Evolutionary conservation across 345 rosid species (phyloP).

Genomic region (Populus pruinosa): DNA sequence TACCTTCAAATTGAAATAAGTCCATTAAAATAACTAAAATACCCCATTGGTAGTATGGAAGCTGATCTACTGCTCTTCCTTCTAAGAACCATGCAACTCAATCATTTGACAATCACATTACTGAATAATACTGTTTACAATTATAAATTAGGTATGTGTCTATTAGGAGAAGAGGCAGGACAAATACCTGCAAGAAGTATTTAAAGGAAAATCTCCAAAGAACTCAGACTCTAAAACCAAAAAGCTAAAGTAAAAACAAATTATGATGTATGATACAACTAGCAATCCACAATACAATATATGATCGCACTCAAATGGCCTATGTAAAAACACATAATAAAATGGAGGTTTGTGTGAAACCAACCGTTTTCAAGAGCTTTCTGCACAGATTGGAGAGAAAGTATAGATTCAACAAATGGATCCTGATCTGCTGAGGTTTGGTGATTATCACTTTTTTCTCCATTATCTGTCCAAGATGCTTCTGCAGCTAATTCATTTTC

Average conservation of each 20-base stretch:
- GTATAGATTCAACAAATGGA: constrained; percentile 50
- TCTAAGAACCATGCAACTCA: not conserved
- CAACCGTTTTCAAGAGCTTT: constrained; percentile 63
- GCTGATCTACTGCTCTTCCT: not conserved
- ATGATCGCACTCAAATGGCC: not conserved
- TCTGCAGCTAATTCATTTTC: constrained; percentile 46
- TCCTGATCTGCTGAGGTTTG: constrained; percentile 41
- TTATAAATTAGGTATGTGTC: not conserved
- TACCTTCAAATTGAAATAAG: not conserved
- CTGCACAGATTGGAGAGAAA: constrained; percentile 53
- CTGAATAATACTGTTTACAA: not conserved
- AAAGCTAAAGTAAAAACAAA: not conserved
- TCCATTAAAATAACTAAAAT: not conserved
- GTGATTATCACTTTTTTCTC: constrained; percentile 39
- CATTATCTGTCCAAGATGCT: constrained; percentile 41
- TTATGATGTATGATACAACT: not conserved
- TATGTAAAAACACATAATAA: not conserved
- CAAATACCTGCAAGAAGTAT: not conserved
- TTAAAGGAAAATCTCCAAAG: not conserved
- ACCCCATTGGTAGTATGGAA: not conserved
- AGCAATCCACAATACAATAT: not conserved
- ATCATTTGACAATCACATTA: not conserved
- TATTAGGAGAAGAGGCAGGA: not conserved
- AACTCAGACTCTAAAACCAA: not conserved
- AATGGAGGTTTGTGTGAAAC: not conserved